Evolutionary conservation across 1,284 basidiomycete genomes (phyloP), one percentile per base, ranked within the genome.

Genomic region (Tetrapyrgos nigripes): DNA sequence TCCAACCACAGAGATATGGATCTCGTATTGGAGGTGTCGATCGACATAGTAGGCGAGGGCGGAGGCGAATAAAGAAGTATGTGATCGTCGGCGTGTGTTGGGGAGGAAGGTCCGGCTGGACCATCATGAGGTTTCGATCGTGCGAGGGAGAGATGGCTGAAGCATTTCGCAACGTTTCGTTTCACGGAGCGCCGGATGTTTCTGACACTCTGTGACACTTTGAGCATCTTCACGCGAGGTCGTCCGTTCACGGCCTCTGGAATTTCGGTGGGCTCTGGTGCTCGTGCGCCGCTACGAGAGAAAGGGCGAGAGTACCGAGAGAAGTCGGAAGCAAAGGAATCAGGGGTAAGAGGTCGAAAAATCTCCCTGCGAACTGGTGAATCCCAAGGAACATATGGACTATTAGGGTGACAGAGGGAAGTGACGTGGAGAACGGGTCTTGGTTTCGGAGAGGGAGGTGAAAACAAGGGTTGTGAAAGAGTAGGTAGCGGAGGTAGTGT

Each of bases 361-460:
- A 78, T 73, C 49, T 75, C 69, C 35, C 68, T 73, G 53, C 78
- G 73, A 50, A 71, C 65, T n/a, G 73, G 68, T 24, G 72, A 69
- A 4, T 73, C 62, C 79, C 79, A 83, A 13, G 80, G 81, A 5
- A 79, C 76, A 54, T 81, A 81, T 27, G 82, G 81, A 64, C 77
- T 80, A 55, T 83, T 83, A 4, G 78, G 78, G 63, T 82, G 79
- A 27, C 47, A 50, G 21, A 64, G 19, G 9, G 62, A 43, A 29
- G 59, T 53, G 13, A 59, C 53, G 11, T 59, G 60, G 27, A 57
- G 43, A 48, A 57, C 58, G 28, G 37, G 33, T 17, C 45, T 48
- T 23, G 31, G 21, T 26, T 40, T 43, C 31, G 50, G 48, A 17
- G 48, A 21, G 14, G 37, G 26, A n/a, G 50, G 50, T 35, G 54